Conservation (phyloP, 139 green algal genomes). For the Closterium sp. region DNA sequence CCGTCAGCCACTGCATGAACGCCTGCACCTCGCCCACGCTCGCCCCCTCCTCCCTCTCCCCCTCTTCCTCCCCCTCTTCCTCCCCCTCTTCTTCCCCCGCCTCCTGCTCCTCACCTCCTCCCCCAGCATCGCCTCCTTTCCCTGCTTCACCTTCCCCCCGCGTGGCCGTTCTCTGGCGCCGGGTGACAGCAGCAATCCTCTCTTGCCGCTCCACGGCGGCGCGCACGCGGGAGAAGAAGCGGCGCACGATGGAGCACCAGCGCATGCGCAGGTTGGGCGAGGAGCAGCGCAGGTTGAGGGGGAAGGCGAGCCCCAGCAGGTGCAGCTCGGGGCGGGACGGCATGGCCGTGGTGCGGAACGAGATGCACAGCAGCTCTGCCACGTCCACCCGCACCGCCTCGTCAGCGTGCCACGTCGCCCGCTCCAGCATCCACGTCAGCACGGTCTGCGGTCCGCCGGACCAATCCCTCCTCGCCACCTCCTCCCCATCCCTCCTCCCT, state of each 20-base stretch:
- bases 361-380: constrained; percentile 52
- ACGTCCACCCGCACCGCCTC: constrained; percentile 35
- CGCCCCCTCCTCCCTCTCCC: constrained; percentile 26
- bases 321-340: constrained; percentile 57
- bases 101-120: background rate
- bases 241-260: constrained; percentile 44
- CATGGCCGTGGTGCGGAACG: constrained; percentile 10
- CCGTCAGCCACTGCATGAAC: constrained; percentile 61
- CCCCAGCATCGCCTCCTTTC: background rate
- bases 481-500: background rate
- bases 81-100: background rate
- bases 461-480: background rate
- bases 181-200: background rate
- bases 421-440: constrained; percentile 31
- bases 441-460: background rate
- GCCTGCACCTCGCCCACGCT: constrained; percentile 15
- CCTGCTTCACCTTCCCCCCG: background rate
- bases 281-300: constrained; percentile 55
- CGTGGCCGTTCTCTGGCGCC: too few species aligned
- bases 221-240: constrained; percentile 33
- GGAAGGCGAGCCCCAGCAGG: constrained; percentile 56
- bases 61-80: constrained; percentile 29
- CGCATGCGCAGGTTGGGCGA: constrained; percentile 50
- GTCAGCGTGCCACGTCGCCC: constrained; percentile 26
- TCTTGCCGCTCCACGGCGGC: constrained; percentile 12